phyloP scores from a whole-genome alignment of 306 rosid genomes.

The Quercus mongolica region DNA sequence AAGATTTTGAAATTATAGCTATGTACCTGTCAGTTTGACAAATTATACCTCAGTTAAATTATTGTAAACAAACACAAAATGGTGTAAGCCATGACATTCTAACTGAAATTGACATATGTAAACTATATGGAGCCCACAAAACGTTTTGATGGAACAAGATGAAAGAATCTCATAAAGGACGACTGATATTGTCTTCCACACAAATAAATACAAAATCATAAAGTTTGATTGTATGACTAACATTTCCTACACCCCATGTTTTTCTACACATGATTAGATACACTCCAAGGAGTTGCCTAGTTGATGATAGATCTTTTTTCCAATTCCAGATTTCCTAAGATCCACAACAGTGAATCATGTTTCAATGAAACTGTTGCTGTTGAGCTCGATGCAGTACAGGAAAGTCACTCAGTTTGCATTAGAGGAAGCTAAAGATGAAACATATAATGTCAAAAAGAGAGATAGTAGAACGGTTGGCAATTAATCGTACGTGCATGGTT shows the following conservation, averaged over 20 bases:
- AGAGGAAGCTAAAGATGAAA: too few species aligned
- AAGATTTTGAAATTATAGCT: not conserved
- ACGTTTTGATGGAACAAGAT: not conserved
- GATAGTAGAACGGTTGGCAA: too few species aligned
- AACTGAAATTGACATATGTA: not conserved
- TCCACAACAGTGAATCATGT: too few species aligned
- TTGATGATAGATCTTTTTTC: not conserved
- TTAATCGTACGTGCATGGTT: too few species aligned
- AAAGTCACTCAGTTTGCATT: too few species aligned
- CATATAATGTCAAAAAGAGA: too few species aligned
- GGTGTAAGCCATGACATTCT: constrained; percentile 13
- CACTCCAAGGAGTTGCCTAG: not conserved
- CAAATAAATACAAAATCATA: not conserved
- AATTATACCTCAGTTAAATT: not conserved
- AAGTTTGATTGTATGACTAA: constrained; percentile 10
- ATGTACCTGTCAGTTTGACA: not conserved
- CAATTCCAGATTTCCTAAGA: too few species aligned
- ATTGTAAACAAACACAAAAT: constrained; percentile 8
- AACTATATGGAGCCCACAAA: constrained; percentile 16
- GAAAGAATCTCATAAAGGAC: not conserved
- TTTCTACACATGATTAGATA: not conserved
- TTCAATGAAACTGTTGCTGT: too few species aligned
- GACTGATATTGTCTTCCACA: constrained; percentile 6
- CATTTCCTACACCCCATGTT: not conserved
- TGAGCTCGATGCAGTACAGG: too few species aligned